Evolutionary conservation across 2,329 filamentous ascomycete genomes (phyloP), one percentile per base, ranked within the genome.

Genomic region (Phaeoacremonium minimum): DNA sequence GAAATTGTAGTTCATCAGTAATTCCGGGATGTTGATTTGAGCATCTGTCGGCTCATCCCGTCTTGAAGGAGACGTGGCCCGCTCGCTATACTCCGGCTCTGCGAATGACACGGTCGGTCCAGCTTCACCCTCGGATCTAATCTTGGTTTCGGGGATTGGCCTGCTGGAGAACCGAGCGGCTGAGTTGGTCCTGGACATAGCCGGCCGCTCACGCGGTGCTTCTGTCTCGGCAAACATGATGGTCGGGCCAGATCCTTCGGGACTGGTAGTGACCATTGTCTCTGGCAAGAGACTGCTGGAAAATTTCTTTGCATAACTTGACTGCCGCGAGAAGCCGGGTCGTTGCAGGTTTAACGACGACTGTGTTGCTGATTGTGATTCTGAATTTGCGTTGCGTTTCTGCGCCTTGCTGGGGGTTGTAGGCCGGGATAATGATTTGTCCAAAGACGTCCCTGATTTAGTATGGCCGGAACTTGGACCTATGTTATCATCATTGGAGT

Each of bases 211-310:
- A 13, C 51, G 46, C 15, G 53, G 58, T 7, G 48, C 42, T 6
- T 55, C 50, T 5, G 51, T 51, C 12, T 80, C 68, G 8, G 77
- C 78, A 57, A 93, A 94, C 75, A 85, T 86, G 44, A 94, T 89
- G 2, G 73, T 82, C 2, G 83, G 81, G 0, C 80, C 83, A 1
- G 75, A 66, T 2, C 74, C 77, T 38, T 83, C 85, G 41, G 85
- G 77, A 1, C 17, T 15, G 14, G 69, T 66, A 4, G 77, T 76
- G 15, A 88, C 73, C 42, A 71, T 75, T 3, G 85, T 82, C 45
- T 84, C 77, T 0, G 86, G 87, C 1, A 87, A 78, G 0, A 85
- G 79, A 6, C 77, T 79, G 34, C 83, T 89, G 1, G 81, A 83
- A 55, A 91, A 91, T 26, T 77, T 77, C 30, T 75, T 67, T 11